These are phyloP conservation scores for Panicum miliaceum DNA, from an alignment of 176 grass and related monocot species.

Conservation along the genomic window DNA sequence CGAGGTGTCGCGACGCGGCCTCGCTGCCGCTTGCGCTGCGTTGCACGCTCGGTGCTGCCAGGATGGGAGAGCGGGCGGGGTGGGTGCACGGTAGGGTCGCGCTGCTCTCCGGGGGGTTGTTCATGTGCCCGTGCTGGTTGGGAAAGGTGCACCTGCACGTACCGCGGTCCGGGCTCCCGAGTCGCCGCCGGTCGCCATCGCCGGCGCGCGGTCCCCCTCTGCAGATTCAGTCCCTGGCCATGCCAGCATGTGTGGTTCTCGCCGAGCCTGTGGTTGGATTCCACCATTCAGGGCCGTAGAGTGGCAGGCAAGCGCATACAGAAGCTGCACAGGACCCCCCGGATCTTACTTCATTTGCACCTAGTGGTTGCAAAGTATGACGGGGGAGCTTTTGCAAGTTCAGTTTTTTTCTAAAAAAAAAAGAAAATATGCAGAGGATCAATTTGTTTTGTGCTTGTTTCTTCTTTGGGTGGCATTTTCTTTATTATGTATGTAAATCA, in stretches of 20 bases:
- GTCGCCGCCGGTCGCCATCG: slow-evolving; percentile 2
- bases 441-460: too few species aligned
- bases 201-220: slow-evolving; percentile 28
- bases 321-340: too few species aligned
- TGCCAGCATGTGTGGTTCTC: neutral
- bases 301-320: neutral
- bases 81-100: neutral
- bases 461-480: too few species aligned
- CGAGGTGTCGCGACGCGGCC: neutral
- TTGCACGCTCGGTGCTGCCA: neutral
- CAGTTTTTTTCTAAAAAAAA: too few species aligned
- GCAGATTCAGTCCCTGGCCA: neutral
- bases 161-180: neutral
- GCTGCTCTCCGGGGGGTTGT: neutral
- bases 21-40: neutral
- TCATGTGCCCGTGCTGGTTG: slow-evolving; percentile 22
- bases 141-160: slow-evolving; percentile 7
- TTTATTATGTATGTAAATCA: too few species aligned
- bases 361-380: too few species aligned
- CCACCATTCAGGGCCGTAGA: neutral
- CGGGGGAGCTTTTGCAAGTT: too few species aligned
- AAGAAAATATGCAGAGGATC: too few species aligned
- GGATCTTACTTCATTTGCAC: too few species aligned
- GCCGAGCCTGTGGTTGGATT: neutral
- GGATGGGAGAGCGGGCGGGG: neutral